Evolutionary conservation across 768 basidiomycete genomes (phyloP), one percentile per base, ranked within the genome.

Genomic region (Xerocomellus intermedius): DNA sequence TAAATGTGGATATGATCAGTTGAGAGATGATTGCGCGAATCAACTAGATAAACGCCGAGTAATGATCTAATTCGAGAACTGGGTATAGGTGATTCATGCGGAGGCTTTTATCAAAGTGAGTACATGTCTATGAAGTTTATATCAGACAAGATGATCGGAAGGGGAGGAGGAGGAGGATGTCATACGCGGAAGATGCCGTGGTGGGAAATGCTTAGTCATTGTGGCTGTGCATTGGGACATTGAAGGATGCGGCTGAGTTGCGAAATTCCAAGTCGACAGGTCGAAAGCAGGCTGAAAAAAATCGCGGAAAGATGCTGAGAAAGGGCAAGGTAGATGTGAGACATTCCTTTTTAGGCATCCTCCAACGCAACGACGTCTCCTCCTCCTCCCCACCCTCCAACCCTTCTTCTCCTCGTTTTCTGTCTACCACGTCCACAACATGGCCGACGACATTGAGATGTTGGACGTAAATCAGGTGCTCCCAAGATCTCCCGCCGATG

Each of bases 321-420:
- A 69, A 61, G 64, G 50, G 52, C 48, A 49, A 37, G 12, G 43
- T 55, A 46, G 63, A 64, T 56, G 62, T 68, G 69, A 67, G 62
- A 71, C 64, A 69, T 70, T 70, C 69, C 69, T 71, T 71, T 67
- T 71, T 71, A 60, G 71, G 69, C 59, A 73, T 59, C 62, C 57
- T 71, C 65, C 69, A 68, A 39, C 66, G 48, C 69, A 71, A 57
- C 67, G 60, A 54, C 60, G 30, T 61, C 65, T 53, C 64, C 63
- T 66, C 64, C 63, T 69, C 67, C 35, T 60, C 62, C 57, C 58
- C 69, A 37, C 52, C 60, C 42, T 64, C 66, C 58, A 55, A 46
- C 60, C 52, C 54, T 30, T 30, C 44, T 2, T 5, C 32, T 21
- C 24, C 30, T 43, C 46, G 14, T 39, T 8, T 19, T 24, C 16